Evolutionary conservation across 345 rosid species (phyloP), one percentile per base, ranked within the genome.

Genomic region (Pistacia integerrima): DNA sequence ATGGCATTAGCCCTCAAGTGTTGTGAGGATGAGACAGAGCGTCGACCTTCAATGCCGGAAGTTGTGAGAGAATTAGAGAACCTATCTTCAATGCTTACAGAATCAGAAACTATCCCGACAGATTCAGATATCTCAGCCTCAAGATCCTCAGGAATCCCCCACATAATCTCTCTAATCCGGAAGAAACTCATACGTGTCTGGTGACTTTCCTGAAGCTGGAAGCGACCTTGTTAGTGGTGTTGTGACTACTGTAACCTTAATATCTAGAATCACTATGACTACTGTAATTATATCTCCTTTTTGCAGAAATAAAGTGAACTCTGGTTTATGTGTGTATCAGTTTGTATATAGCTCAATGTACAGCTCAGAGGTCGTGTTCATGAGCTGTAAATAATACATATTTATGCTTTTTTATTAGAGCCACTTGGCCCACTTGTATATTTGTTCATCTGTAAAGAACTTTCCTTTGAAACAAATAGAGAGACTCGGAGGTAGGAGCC

Each of bases 31-130:
- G 62, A 78, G 11, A 81, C 80, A 0, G 78, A 82, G 48, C 36
- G 17, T 28, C 78, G 90, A 41, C 91, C 85, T 20, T 30, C 82
- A 51, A 88, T 88, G 88, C 60, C 74, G 75, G 85, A 83, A 52
- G 80, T 83, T 13, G 91, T 86, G 35, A 77, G 90, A 72, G 88
- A 88, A 80, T 75, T 86, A 17, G 91, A 86, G 80, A 78, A 85
- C 64, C 64, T 88, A 20, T 64, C 74, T 52, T 56, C 30, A 12
- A 17, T 74, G 83, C 41, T 88, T 61, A 76, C 81, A 14, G 75
- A 81, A 46, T 60, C 63, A 8, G 77, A 76, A 22, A 61, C 61
- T 51, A 62, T 62, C 33, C 33, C 73, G 18, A 60, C 79, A 17
- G 70, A 63, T 4, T 79, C 84, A 11, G 72, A 76, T 17, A 22